These are phyloP conservation scores for Venturiaceae sp. DNA, from an alignment of 2,329 filamentous ascomycete genomes.

Conservation along the genomic window DNA sequence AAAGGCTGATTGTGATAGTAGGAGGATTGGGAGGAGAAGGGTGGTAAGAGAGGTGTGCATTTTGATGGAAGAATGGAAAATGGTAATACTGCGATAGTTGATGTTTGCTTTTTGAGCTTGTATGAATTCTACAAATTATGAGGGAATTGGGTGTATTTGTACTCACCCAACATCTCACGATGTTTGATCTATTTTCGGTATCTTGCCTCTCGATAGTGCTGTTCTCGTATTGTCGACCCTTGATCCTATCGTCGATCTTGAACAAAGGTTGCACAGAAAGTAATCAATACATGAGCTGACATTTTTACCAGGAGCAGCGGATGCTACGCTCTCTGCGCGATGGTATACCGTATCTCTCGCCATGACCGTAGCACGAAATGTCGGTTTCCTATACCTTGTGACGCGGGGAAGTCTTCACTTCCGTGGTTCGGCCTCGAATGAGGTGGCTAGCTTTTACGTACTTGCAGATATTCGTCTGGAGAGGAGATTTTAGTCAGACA, in stretches of 20 bases:
- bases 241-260: background rate
- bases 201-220: background rate
- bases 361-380: too few relatives aligned
- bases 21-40: background rate
- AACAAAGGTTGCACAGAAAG: background rate
- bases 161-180: background rate
- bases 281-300: background rate
- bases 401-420: background rate
- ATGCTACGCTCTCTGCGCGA: background rate
- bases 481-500: background rate
- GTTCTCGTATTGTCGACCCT: background rate
- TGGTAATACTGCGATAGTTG: background rate
- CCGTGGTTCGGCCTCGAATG: background rate
- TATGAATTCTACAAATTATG: background rate
- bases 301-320: background rate
- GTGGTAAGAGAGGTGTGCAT: background rate
- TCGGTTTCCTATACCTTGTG: too few relatives aligned
- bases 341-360: background rate
- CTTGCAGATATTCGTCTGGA: background rate
- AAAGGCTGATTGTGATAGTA: background rate
- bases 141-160: background rate
- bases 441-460: background rate
- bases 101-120: background rate
- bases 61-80: background rate
- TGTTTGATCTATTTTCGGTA: background rate